Evolutionary conservation across 345 rosid genomes (phyloP), one percentile per base, ranked within the genome.

Genomic region (Salix dunnii): DNA sequence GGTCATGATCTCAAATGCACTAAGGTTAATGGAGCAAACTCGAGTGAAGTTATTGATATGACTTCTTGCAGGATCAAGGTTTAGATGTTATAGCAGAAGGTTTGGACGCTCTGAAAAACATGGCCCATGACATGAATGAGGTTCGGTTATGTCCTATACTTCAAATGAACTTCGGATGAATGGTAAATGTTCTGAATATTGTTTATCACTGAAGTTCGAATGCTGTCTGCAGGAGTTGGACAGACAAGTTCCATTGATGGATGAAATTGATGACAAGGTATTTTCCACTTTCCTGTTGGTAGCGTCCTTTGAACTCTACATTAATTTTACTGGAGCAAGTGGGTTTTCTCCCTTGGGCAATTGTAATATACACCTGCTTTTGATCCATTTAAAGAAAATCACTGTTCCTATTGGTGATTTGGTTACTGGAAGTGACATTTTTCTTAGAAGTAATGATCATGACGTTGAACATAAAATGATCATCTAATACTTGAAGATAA

Each of bases 191-290:
- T 23, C 2, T 28, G 14, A 12, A 38, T 67, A 33, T 60, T 80
- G 16, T 46, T 66, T n/a, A 27, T 31, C 43, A 14, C 12, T 7
- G 27, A 23, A 35, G 20, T 28, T n/a, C 12, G 17, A 33, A 30
- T 21, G 70, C 23, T 27, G 31, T 40, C 38, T 73, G 80, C 72
- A 81, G 84, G 84, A 81, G 55, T 17, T 81, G 35, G 81, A 81
- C 65, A 77, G 76, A 62, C 84, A 81, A 77, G 81, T 62, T 67
- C 84, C 84, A 0, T 17, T 77, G 72, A 73, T 77, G 74, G 84
- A 81, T 77, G 84, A 81, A 70, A 81, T 81, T 35, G 84, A 81
- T 63, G 78, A 77, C 64, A 81, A 81, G 84, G 84, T 81, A 72
- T n/a, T 75, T 21, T 11, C 2, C 13, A 25, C n/a, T 25, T 42